These are phyloP conservation scores for Nothopassalora personata DNA, from an alignment of 2,329 filamentous ascomycete species.

Conservation along the genomic window DNA sequence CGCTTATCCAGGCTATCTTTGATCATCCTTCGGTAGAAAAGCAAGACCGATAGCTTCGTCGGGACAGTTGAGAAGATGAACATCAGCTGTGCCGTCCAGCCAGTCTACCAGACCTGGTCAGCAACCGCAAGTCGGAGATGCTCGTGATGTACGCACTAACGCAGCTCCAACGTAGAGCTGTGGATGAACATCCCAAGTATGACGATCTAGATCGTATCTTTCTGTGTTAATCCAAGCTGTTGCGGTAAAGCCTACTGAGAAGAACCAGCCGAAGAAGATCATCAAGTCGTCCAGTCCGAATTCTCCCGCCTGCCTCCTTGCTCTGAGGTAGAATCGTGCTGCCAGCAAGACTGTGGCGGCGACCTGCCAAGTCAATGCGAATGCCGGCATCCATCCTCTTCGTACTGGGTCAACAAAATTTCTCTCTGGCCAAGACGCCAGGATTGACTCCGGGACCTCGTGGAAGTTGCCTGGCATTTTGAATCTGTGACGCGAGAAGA, in stretches of 20 bases:
- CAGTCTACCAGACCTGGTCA: conserved; percentile 4
- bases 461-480: conserved; percentile 14
- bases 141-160: conserved; percentile 12
- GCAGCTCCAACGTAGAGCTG: conserved; percentile 14
- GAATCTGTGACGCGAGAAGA: background rate
- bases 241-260: conserved; percentile 19
- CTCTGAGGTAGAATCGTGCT: conserved; percentile 20
- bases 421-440: conserved; percentile 8
- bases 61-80: conserved; percentile 21
- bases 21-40: conserved; percentile 26
- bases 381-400: conserved; percentile 23
- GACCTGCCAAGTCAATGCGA: conserved; percentile 19
- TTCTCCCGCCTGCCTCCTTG: conserved; percentile 17
- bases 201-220: conserved; percentile 18
- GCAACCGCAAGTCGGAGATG: background rate
- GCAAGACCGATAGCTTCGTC: conserved; percentile 25
- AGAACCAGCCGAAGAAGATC: conserved; percentile 23
- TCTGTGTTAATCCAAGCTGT: conserved; percentile 14
- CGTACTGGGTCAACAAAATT: conserved; percentile 15
- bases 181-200: conserved; percentile 23
- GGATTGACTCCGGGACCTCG: conserved; percentile 5
- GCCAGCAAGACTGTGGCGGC: conserved; percentile 17
- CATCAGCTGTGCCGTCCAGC: conserved; percentile 22
- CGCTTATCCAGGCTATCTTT: conserved; percentile 15
- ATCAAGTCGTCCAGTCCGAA: conserved; percentile 24